Evolutionary conservation across 352 stramenopile species (phyloP).

Genomic region (Globisporangium okanoganense): DNA sequence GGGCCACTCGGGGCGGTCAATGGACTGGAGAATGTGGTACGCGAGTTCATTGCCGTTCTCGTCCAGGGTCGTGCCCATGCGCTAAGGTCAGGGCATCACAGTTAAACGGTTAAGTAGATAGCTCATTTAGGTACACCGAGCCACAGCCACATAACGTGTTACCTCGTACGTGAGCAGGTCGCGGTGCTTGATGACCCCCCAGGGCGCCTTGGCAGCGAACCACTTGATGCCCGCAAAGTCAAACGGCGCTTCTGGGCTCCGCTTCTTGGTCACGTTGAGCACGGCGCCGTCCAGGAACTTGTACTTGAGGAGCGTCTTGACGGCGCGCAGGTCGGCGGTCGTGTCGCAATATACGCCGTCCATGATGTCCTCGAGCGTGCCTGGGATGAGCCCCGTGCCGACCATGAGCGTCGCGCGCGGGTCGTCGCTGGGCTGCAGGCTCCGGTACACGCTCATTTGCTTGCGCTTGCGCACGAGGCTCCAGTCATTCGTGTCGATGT

Average conservation of each 20-base stretch:
- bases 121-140: no score
- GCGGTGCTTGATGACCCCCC: slow-evolving; percentile 25
- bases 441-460: slow-evolving; percentile 12
- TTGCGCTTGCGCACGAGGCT: slow-evolving; percentile 9
- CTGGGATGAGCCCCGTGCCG: slow-evolving; percentile 5
- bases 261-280: slow-evolving; percentile 26
- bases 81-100: not conserved
- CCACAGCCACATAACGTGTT: not conserved
- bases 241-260: slow-evolving; percentile 23
- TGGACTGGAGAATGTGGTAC: slow-evolving; percentile 42
- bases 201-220: slow-evolving; percentile 23
- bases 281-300: slow-evolving; percentile 23
- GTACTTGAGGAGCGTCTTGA: slow-evolving; percentile 27
- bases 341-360: slow-evolving; percentile 36
- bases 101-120: slow-evolving; percentile 8
- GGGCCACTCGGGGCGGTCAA: slow-evolving; percentile 37
- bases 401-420: not conserved
- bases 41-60: slow-evolving; percentile 25
- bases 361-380: slow-evolving; percentile 29
- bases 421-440: not conserved
- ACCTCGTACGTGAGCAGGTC: slow-evolving; percentile 39
- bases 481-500: slow-evolving; percentile 9
- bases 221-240: slow-evolving; percentile 42
- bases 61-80: slow-evolving; percentile 29
- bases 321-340: slow-evolving; percentile 26